phyloP scores from a whole-genome alignment of 352 stramenopile genomes.

The Phytopythium boreale region DNA sequence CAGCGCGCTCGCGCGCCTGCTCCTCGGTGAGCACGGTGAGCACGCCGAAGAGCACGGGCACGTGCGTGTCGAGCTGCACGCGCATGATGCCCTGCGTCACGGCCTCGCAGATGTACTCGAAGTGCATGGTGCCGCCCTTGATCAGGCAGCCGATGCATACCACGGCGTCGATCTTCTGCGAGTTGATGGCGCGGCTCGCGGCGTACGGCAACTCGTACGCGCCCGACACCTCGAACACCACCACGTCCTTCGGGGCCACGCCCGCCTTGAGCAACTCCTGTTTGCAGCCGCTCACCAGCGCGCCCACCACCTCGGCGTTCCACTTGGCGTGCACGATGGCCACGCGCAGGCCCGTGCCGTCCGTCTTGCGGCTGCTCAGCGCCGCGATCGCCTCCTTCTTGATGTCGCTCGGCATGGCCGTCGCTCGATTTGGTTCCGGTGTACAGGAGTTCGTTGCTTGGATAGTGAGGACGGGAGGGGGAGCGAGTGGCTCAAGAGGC shows the following conservation, averaged over 20 bases:
- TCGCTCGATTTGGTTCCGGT: neutral
- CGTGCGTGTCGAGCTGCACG: constrained; percentile 90
- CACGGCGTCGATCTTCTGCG: constrained; percentile 95
- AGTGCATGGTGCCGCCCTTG: constrained; percentile 99
- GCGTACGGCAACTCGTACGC: constrained; percentile 97
- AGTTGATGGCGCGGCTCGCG: constrained; percentile 86
- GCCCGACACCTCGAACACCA: constrained; percentile 88
- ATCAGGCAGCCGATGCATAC: constrained; percentile 94
- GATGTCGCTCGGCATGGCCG: constrained; percentile 42
- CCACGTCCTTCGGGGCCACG: constrained; percentile 65
- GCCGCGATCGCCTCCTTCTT: constrained; percentile 74
- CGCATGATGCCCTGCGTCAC: constrained; percentile 97
- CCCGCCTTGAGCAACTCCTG: constrained; percentile 59
- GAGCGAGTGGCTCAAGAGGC: neutral
- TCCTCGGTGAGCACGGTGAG: constrained; percentile 96
- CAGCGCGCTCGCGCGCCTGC: constrained; percentile 93
- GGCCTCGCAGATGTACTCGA: constrained; percentile 98
- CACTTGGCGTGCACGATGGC: constrained; percentile 85
- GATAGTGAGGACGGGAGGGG: neutral
- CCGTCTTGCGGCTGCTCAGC: constrained; percentile 75
- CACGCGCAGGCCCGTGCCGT: constrained; percentile 70
- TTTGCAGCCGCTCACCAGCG: constrained; percentile 61
- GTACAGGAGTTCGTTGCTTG: neutral
- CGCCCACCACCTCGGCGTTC: constrained; percentile 80
- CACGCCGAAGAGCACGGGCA: constrained; percentile 91